Evolutionary conservation across 2,329 filamentous ascomycete species (phyloP), one percentile per base, ranked within the genome.

Genomic region (Parastagonospora nodorum): DNA sequence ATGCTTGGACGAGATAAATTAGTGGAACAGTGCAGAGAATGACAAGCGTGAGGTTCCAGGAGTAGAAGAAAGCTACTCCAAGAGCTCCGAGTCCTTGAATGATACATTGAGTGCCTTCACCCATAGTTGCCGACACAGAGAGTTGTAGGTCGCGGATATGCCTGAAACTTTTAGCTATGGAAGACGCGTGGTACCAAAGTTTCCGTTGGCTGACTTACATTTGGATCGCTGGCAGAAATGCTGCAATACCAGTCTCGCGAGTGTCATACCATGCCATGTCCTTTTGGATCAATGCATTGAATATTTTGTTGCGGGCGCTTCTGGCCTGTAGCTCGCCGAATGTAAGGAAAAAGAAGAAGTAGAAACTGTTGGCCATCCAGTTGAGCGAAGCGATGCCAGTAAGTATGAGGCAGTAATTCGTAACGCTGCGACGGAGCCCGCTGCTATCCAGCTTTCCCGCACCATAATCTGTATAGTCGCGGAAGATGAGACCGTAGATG

Each of bases 261-360:
- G 80, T 77, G 68, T 97, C 92, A 65, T 90, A 96, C 92, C 92
- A 97, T 39, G 81, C 80, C 67, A 94, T 84, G 10, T 93, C 84
- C 66, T 87, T 90, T 5, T 77, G 74, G n/a, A 96, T 69, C 31
- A 97, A 75, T 2, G 82, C 82, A 1, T 76, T 63, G 65, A 96
- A 96, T 2, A 94, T 74, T 5, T 75, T 77, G 12, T 80, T 77
- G 5, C 91, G 83, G 6, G 85, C 86, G 40, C 75, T 83, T 29
- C 82, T 83, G 0, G 88, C 90, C 59, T 96, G 90, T 2, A 90
- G 64, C 71, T 97, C 92, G 11, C 92, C 90, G 69, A 94, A 94
- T 0, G 82, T 69, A 28, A 93, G 78, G 86, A 92, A 97, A 0
- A 84, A 71, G 1, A 81, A 79, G 61, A 91, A 87, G 60, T 90